Percentiles rank a stretch among this genome's conserved stretches.
Evolutionary conservation across 306 rosid species (phyloP).

Genomic region (Hippophae tibetana): DNA sequence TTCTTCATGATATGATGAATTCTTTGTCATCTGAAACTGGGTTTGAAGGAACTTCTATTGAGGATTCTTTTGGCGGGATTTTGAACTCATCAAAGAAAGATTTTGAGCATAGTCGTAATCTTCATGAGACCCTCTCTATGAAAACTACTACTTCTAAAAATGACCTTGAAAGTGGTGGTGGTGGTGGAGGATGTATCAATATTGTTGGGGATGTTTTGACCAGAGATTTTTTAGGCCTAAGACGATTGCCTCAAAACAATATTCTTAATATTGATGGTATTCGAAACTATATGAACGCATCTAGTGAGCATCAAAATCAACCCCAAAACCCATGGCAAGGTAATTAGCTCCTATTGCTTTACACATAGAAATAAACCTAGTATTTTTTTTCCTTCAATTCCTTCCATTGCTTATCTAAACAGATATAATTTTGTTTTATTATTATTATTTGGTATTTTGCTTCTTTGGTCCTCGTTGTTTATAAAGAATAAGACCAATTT

Average conservation of each 20-base stretch:
- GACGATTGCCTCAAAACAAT: constrained; percentile 60
- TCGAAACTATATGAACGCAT: constrained; percentile 43
- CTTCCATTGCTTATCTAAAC: background rate
- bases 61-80: constrained; percentile 48
- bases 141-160: background rate
- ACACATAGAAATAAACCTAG: constrained; percentile 7
- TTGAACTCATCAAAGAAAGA: constrained; percentile 12
- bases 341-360: constrained; percentile 15
- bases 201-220: constrained; percentile 53
- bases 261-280: constrained; percentile 62
- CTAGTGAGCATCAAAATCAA: constrained; percentile 40
- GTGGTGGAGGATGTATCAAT: background rate
- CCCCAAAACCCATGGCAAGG: constrained; percentile 72
- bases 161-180: background rate
- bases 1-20: constrained; percentile 49
- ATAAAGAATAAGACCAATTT: constrained; percentile 38
- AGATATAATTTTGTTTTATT: constrained; percentile 14
- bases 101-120: constrained; percentile 14
- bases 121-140: constrained; percentile 8
- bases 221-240: constrained; percentile 81
- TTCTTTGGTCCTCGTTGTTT: constrained; percentile 22
- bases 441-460: background rate
- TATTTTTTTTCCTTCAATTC: constrained; percentile 3
- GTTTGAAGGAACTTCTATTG: constrained; percentile 44
- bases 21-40: constrained; percentile 40